These are phyloP conservation scores for Chlorella sp. DNA, from an alignment of 139 green algal genomes.

Conservation along the genomic window DNA sequence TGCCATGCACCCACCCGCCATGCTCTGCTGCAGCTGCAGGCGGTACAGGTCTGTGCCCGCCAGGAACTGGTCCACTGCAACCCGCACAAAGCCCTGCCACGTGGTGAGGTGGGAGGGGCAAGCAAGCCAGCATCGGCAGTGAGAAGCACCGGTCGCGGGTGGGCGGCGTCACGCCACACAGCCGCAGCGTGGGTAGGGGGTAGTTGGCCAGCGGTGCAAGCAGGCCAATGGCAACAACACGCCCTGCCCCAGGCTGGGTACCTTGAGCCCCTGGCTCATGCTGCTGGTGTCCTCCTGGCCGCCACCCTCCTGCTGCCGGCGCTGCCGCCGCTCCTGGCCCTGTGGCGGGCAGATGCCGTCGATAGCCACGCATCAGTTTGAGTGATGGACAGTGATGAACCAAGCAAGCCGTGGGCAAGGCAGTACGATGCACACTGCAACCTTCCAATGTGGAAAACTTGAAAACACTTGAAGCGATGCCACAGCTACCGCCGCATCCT, in stretches of 20 bases:
- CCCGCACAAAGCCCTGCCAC: slow-evolving; percentile 15
- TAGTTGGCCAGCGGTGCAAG: too few species aligned
- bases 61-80: slow-evolving; percentile 49
- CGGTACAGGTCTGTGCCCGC: slow-evolving; percentile 43
- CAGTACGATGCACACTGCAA: too few species aligned
- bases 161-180: not conserved
- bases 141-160: too few species aligned
- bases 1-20: slow-evolving; percentile 11
- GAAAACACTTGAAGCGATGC: too few species aligned
- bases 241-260: not conserved
- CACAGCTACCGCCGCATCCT: too few species aligned
- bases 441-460: too few species aligned
- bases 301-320: not conserved
- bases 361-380: not conserved
- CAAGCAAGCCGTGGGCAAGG: too few species aligned
- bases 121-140: not conserved
- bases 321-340: slow-evolving; percentile 36
- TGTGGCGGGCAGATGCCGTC: slow-evolving; percentile 6
- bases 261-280: slow-evolving; percentile 42
- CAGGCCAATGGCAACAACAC: too few species aligned
- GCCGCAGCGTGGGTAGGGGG: too few species aligned
- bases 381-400: too few species aligned
- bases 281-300: not conserved
- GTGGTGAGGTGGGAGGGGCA: not conserved
- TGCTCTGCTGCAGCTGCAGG: slow-evolving; percentile 54